Base-by-base conservation (phyloP, 768 basidiomycete species). In the Podaxis mareebaensis region DNA sequence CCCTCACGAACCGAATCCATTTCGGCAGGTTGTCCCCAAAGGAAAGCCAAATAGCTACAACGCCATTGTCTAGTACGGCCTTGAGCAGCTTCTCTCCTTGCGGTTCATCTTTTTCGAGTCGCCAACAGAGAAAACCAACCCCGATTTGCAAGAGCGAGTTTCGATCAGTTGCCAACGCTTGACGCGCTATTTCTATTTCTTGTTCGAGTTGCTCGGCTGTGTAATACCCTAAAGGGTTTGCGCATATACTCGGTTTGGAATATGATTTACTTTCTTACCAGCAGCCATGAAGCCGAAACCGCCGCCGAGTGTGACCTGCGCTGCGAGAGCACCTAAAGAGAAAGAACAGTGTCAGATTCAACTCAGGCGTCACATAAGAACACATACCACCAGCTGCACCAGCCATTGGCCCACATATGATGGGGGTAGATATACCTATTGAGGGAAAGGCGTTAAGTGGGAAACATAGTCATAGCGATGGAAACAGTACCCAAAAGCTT, bases 251-350 rank as follows among this genome's bases (percentile, higher is more conserved):
- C 49, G 44, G 24, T 42, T 44, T 57, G 38, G n/a, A 49, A 48
- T 28, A 6, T 2, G 26, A 15, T 22, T 51, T 51, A 2, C 38
- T 55, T 51, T 44, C 72, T 40, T 61, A 87, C 90, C 87, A 73
- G 84, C 80, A n/a, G 84, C 79, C 0, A 92, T 67, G 71, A 93
- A 92, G 1, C 90, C 92, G 61, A 93, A 88, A 15, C 88, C 92
- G 22, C 93, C 93, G 7, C 77, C 91, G 2, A 81, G 78, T 20
- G 84, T 80, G 36, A 90, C 88, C 60, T 84, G 78, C 4, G 86
- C 85, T 26, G 87, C 87, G 22, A 89, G 71, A 20, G 72, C 72
- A 53, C 83, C 82, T 84, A 57, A 13, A 39, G 52, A 44, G 60
- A 54, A 53, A 52, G 38, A 49, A 46, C n/a, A 17, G 64, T 28